Base-by-base conservation (phyloP, 495 filamentous ascomycete species). In the Wilcoxina mikolae region DNA sequence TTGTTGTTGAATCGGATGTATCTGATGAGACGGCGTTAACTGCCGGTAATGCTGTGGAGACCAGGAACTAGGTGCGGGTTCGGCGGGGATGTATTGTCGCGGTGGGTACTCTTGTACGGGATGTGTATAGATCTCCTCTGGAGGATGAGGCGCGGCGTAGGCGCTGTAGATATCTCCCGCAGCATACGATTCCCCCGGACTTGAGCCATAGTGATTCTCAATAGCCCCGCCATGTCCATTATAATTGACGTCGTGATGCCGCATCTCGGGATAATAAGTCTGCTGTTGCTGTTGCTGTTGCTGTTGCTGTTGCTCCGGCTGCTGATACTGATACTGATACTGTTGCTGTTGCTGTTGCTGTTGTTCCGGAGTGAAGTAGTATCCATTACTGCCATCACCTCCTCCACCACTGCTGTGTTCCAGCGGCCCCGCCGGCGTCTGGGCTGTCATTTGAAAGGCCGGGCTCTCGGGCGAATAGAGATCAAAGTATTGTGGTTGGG, bases 401-500 rank as follows among this genome's bases (percentile, higher is more conserved):
- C n/a, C n/a, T n/a, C n/a, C n/a, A n/a, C n/a, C n/a, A n/a, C n/a
- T n/a, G n/a, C 46, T 25, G 15, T 28, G 9, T 15, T 49, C 46
- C 46, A 49, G 27, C 20, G 46, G 46, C 24, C 46, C 27, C 23
- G 27, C 27, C 25, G 22, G 15, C 46, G 10, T 5, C 23, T 27
- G 46, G 12, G 46, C 11, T 15, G 25, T 15, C 46, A 49, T 49
- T 25, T 49, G 46, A 20, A 49, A 49, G 9, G 24, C 46, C 7
- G 46, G 46, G 27, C 46, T 49, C 9, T 49, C 46, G 24, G 46
- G 46, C 4, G 46, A 49, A 25, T 49, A 49, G 27, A 49, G 22
- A 49, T 49, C 46, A 29, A 12, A 49, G 25, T 17, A 46, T 20
- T 46, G 43, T 18, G 43, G n/a, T 24, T 46, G n/a, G 23, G 22